A percentile compares a stretch with the other conserved stretches of the same genome.
Conservation (phyloP, 1,284 basidiomycete species). For the Trametes sp. region DNA sequence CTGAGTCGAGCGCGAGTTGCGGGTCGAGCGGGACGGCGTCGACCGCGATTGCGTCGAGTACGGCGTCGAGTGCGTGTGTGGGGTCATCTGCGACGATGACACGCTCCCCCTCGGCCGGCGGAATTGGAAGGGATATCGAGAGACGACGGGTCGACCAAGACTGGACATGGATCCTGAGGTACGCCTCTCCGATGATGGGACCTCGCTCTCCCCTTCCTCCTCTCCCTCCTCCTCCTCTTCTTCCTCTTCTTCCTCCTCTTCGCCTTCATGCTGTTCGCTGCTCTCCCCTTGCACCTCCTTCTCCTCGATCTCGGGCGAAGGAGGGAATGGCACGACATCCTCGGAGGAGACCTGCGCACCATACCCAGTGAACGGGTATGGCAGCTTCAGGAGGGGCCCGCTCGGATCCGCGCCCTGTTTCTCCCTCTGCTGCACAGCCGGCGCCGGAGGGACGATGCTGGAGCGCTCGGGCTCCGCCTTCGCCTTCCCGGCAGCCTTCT, state of each 20-base stretch:
- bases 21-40: constrained; percentile 51
- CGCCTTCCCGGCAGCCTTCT: constrained; percentile 26
- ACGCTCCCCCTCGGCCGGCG: constrained; percentile 56
- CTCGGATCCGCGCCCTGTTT: constrained; percentile 37
- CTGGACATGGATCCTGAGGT: constrained; percentile 82
- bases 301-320: constrained; percentile 52
- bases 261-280: constrained; percentile 38
- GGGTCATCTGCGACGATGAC: constrained; percentile 47
- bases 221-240: constrained; percentile 41
- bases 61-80: constrained; percentile 50
- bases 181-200: constrained; percentile 58
- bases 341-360: constrained; percentile 63
- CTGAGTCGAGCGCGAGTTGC: constrained; percentile 55
- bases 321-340: constrained; percentile 76
- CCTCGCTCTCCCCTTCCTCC: constrained; percentile 54
- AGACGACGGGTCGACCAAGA: constrained; percentile 74
- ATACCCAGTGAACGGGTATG: constrained; percentile 69
- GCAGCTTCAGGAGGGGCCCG: constrained; percentile 45
- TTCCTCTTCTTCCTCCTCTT: constrained; percentile 36
- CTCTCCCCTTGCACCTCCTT: constrained; percentile 35
- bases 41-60: constrained; percentile 48
- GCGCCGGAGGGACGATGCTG: constrained; percentile 47
- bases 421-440: constrained; percentile 36
- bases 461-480: constrained; percentile 47
- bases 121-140: constrained; percentile 76